Evolutionary conservation across 2,329 filamentous ascomycete species (phyloP), one percentile per base, ranked within the genome.

Genomic region (Talaromyces sp.): DNA sequence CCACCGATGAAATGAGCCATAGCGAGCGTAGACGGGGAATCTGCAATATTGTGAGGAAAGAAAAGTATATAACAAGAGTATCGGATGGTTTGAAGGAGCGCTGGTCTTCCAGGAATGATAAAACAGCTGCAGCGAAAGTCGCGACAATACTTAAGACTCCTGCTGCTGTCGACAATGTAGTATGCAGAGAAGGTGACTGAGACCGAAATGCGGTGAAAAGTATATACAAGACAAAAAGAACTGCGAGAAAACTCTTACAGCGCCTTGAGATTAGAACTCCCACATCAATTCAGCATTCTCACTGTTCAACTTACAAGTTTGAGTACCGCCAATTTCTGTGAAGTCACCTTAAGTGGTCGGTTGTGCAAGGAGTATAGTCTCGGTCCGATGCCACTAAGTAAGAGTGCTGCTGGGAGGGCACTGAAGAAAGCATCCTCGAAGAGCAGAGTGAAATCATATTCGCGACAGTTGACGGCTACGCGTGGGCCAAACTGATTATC

Each of bases 391-490:
- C 60, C 7, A 13, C 77, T 59, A 37, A 79, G 68, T 39, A 79
- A 73, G 45, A 81, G 64, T 1, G 70, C 66, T 52, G 78, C 69
- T 31, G 79, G 79, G 11, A 78, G 66, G 19, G 77, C 71, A 16
- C 70, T 70, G 54, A 81, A 71, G 47, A 81, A 75, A 5, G 73
- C 73, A 65, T 82, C 79, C 66, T 82, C 79, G 65, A 81, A 81
- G 10, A 81, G 71, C 47, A 81, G 72, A 31, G 79, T 80, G 66
- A 82, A 81, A 64, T 81, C 80, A 66, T 81, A 80, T 11, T 72
- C 72, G 19, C 74, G 74, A 33, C 77, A 74, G 10, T 11, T 31
- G n/a, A 39, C 13, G 31, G 7, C 24, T 33, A 64, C 43, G 3
- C 56, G 62, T 7, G 62, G 62, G n/a, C 62, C 62, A 50, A 60